phyloP scores from a whole-genome alignment of 768 basidiomycete genomes.

The Psilocybe azurescens region DNA sequence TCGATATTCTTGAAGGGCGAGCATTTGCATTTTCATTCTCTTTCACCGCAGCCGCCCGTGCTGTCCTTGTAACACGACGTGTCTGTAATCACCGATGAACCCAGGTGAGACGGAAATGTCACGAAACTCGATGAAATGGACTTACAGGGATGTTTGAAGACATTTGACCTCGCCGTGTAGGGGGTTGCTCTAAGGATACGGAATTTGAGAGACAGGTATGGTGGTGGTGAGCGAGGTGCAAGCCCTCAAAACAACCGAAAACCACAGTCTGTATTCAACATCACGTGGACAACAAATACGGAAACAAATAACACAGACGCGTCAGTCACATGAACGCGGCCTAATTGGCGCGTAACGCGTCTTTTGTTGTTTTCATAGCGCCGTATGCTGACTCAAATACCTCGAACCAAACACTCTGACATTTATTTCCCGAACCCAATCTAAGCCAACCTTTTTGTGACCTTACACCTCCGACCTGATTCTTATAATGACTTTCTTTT shows the following conservation, averaged over 20 bases:
- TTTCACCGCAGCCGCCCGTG: constrained; percentile 53
- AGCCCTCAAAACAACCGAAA: constrained; percentile 24
- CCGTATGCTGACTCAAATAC: no score
- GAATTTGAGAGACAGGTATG: constrained; percentile 22
- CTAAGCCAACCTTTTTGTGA: no score
- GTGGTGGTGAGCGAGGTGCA: constrained; percentile 33
- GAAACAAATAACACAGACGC: constrained; percentile 40
- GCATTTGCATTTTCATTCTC: constrained; percentile 80
- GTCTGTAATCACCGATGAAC: constrained; percentile 46
- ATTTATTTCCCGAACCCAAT: no score
- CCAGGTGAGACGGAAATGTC: constrained; percentile 15
- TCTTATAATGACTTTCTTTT: no score
- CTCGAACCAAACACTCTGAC: no score
- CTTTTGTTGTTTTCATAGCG: constrained; percentile 3
- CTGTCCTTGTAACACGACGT: constrained; percentile 69
- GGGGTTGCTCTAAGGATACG: constrained; percentile 25
- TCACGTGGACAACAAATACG: constrained; percentile 43
- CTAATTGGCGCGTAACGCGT: constrained; percentile 22
- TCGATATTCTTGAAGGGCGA: constrained; percentile 60
- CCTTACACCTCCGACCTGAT: no score
- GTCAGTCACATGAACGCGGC: constrained; percentile 40
- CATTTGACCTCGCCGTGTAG: constrained; percentile 38
- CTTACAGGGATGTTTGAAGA: constrained; percentile 54
- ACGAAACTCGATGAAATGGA: constrained; percentile 17
- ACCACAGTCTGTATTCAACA: constrained; percentile 41